Conservation (phyloP, 139 green algal genomes). For the Desmodesmus armatus region DNA sequence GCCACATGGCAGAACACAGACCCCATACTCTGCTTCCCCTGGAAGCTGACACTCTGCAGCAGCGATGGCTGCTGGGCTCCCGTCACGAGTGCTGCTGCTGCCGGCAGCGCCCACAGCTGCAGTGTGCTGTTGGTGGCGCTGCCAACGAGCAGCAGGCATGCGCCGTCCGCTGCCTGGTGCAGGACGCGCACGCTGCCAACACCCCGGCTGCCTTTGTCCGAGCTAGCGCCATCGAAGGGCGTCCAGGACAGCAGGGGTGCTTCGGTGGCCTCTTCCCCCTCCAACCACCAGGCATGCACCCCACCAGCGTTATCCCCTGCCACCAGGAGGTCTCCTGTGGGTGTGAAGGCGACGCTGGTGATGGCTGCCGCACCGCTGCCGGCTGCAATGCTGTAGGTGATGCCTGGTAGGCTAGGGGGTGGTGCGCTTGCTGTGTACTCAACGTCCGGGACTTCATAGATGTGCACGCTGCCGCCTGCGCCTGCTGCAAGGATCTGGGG, state of each 20-base stretch:
- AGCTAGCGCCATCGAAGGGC: not conserved
- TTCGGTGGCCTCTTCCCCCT: conserved; percentile 13
- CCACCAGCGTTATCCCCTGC: conserved; percentile 54
- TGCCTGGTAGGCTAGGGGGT: not conserved
- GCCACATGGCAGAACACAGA: conserved; percentile 74
- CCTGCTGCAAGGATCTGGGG: conserved; percentile 64
- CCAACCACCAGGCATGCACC: conserved; percentile 64
- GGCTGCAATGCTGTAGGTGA: conserved; percentile 13
- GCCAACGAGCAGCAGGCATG: conserved; percentile 60
- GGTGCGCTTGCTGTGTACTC: not conserved
- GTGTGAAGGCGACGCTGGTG: conserved; percentile 62
- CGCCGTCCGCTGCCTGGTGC: conserved; percentile 43
- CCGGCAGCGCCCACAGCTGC: conserved; percentile 61
- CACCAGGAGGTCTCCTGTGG: conserved; percentile 62
- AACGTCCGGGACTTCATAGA: conserved; percentile 50
- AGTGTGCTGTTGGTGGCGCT: conserved; percentile 54
- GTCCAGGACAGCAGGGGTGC: not conserved
- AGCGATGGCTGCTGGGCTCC: conserved; percentile 17
- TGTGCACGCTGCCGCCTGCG: conserved; percentile 42
- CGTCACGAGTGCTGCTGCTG: not conserved
- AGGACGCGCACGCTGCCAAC: conserved; percentile 14
- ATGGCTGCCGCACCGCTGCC: not conserved
- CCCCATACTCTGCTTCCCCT: not conserved
- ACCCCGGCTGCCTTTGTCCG: not conserved
- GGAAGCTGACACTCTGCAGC: conserved; percentile 26